Percentiles rank a stretch among this genome's conserved stretches.
These are phyloP conservation scores for Globisporangium viniferum DNA, from an alignment of 352 stramenopile species.

Conservation along the genomic window DNA sequence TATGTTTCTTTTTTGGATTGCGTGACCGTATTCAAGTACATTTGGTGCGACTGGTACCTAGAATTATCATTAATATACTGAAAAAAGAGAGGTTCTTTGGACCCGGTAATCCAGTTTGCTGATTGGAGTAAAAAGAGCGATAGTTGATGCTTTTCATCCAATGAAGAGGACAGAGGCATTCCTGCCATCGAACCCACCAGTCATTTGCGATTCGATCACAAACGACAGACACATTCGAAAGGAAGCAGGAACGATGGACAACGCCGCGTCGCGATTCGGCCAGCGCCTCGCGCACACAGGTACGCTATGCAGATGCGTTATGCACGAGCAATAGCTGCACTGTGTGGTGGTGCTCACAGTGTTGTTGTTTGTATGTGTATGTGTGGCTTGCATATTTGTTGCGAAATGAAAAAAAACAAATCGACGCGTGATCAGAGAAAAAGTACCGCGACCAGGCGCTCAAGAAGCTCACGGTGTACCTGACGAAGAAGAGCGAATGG, in stretches of 20 bases:
- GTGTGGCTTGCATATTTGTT: neutral
- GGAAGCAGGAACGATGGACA: conserved; percentile 40
- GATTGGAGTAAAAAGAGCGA: neutral
- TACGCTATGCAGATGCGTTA: conserved; percentile 16
- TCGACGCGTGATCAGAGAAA: conserved; percentile 46
- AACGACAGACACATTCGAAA: neutral
- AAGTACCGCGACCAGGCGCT: conserved; percentile 82
- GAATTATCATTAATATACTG: too few relatives aligned
- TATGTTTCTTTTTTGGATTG: too few relatives aligned
- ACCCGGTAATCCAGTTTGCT: neutral
- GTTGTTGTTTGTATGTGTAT: conserved; percentile 7
- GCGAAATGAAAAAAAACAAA: too few relatives aligned
- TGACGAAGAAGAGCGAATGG: conserved; percentile 67
- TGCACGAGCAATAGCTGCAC: neutral
- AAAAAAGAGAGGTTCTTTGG: too few relatives aligned
- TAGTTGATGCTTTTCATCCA: neutral
- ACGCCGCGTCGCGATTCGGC: conserved; percentile 77
- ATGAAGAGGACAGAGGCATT: neutral
- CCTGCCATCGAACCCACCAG: conserved; percentile 11
- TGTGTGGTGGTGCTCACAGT: conserved; percentile 4
- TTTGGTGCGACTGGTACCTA: too few relatives aligned
- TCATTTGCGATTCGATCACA: conserved; percentile 9
- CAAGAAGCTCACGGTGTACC: conserved; percentile 78
- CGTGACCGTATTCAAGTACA: too few relatives aligned
- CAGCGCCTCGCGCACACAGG: conserved; percentile 82